phyloP scores from a whole-genome alignment of 371 early-diverging fungal species.

The Syncephalastrum monosporum region DNA sequence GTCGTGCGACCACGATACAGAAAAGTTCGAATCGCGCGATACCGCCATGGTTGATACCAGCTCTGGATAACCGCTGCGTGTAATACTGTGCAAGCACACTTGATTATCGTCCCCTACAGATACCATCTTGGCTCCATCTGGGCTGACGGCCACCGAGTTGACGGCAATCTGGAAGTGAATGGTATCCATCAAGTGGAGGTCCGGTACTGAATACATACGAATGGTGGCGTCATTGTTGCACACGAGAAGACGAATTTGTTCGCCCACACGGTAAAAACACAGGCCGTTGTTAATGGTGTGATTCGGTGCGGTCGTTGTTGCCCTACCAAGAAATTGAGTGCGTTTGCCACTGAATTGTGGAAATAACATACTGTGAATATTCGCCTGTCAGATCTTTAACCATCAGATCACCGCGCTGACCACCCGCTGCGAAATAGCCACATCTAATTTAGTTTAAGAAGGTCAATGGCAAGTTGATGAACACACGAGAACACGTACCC shows the following conservation, averaged over 20 bases:
- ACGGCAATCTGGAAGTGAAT: slow-evolving; percentile 32
- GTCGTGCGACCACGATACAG: slow-evolving; percentile 74
- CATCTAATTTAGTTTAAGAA: slow-evolving; percentile 27
- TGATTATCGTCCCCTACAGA: slow-evolving; percentile 85
- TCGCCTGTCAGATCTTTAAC: slow-evolving; percentile 72
- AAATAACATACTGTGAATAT: slow-evolving; percentile 51
- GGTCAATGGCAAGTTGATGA: background rate
- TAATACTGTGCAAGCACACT: slow-evolving; percentile 75
- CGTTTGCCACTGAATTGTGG: background rate
- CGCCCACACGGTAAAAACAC: slow-evolving; percentile 67
- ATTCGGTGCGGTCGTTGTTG: slow-evolving; percentile 72
- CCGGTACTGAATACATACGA: slow-evolving; percentile 80
- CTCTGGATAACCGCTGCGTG: slow-evolving; percentile 58
- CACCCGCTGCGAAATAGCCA: slow-evolving; percentile 89
- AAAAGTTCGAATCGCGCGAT: slow-evolving; percentile 29
- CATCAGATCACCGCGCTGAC: slow-evolving; percentile 84
- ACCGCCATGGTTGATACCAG: slow-evolving; percentile 72
- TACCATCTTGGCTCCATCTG: slow-evolving; percentile 76
- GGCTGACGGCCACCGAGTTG: slow-evolving; percentile 55
- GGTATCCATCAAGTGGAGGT: slow-evolving; percentile 47
- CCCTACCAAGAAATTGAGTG: slow-evolving; percentile 39
- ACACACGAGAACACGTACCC: slow-evolving; percentile 36
- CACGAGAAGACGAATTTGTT: slow-evolving; percentile 70
- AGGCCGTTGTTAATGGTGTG: slow-evolving; percentile 92
- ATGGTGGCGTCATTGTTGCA: slow-evolving; percentile 95